Percentiles rank a stretch among this genome's conserved stretches.
Conservation (phyloP, 306 rosid genomes). For the Quercus wislizeni region DNA sequence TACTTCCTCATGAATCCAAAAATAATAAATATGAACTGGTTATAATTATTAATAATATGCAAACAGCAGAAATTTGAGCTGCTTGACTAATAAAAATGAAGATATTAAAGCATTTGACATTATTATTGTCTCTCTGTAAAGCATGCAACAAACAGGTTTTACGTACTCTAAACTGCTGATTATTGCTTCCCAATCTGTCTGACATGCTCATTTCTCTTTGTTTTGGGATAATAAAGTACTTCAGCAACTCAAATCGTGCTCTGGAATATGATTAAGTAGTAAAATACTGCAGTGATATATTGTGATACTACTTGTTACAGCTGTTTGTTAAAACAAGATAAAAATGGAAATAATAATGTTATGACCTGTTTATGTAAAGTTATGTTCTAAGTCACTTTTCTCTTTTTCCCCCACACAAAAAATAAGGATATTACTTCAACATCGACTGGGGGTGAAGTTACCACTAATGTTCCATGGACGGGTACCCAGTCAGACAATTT, state of each 20-base stretch:
- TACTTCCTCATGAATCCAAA: background rate
- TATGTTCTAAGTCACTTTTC: background rate
- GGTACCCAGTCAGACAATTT: slow-evolving; percentile 61
- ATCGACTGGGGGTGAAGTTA: slow-evolving; percentile 45
- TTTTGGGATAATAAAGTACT: background rate
- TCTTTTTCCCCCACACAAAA: background rate
- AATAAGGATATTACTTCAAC: slow-evolving; percentile 68
- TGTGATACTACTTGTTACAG: background rate
- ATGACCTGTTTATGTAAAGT: background rate
- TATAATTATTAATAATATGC: background rate
- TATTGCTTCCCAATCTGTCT: too few species aligned
- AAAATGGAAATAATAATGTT: background rate
- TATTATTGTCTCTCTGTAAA: too few species aligned
- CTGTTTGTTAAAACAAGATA: too few species aligned
- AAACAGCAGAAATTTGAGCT: background rate
- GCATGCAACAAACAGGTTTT: too few species aligned
- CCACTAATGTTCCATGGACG: slow-evolving; percentile 79
- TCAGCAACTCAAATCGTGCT: background rate
- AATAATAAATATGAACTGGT: background rate
- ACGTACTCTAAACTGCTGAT: too few species aligned
- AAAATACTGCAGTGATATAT: background rate
- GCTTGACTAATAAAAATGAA: background rate
- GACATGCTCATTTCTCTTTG: background rate
- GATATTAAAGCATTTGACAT: background rate
- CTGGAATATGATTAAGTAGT: background rate